These are phyloP conservation scores for Colletotrichum scovillei DNA, from an alignment of 2,329 filamentous ascomycete genomes.

Conservation along the genomic window DNA sequence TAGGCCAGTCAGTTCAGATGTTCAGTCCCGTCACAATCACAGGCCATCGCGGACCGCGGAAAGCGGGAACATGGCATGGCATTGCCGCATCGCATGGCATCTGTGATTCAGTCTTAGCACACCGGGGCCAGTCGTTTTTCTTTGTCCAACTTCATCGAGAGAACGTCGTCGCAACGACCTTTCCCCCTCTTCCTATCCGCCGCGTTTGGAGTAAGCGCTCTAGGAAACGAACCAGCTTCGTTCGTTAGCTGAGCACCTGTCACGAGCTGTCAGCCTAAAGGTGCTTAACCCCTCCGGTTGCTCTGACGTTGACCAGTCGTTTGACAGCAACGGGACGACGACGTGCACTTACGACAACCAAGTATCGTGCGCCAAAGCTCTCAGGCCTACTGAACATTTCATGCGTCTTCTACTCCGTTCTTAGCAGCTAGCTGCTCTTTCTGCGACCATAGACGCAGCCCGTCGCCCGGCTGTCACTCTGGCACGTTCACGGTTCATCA, in stretches of 20 bases:
- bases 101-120: slow-evolving; percentile 7
- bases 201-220: slow-evolving; percentile 33
- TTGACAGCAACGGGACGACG: slow-evolving; percentile 20
- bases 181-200: neutral
- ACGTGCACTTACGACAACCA: slow-evolving; percentile 2
- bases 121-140: slow-evolving; percentile 31
- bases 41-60: slow-evolving; percentile 5
- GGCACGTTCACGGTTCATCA: slow-evolving; percentile 13
- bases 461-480: slow-evolving; percentile 25
- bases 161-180: slow-evolving; percentile 25
- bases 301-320: slow-evolving; percentile 28
- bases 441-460: slow-evolving; percentile 29
- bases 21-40: neutral
- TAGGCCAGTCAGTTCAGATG: neutral
- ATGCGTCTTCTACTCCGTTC: neutral
- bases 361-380: slow-evolving; percentile 19
- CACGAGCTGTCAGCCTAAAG: slow-evolving; percentile 16
- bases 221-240: slow-evolving; percentile 3
- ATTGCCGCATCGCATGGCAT: neutral
- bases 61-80: slow-evolving; percentile 2
- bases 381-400: neutral
- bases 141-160: slow-evolving; percentile 20
- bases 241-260: slow-evolving; percentile 22
- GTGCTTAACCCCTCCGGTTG: slow-evolving; percentile 2
- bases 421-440: neutral